These are phyloP conservation scores for Rhypophila decipiens DNA, from an alignment of 495 filamentous ascomycete species.

Conservation along the genomic window DNA sequence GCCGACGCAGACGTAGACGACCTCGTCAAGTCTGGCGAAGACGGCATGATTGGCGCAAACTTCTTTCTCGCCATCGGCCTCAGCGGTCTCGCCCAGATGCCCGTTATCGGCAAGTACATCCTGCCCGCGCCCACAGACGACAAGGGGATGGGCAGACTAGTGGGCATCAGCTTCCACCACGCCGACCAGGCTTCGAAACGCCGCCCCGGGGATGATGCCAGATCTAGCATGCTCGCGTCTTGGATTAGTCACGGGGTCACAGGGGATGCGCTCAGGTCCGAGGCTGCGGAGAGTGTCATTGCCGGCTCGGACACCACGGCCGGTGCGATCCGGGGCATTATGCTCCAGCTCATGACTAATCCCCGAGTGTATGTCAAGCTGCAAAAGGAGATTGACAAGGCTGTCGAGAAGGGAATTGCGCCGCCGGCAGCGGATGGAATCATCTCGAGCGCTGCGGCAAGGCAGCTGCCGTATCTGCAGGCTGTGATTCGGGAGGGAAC, in stretches of 20 bases:
- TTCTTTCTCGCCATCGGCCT: constrained; percentile 15
- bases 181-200: constrained; percentile 23
- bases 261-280: constrained; percentile 29
- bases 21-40: constrained; percentile 20
- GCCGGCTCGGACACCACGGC: constrained; percentile 57
- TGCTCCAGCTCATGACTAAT: constrained; percentile 48
- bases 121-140: constrained; percentile 49
- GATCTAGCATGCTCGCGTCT: constrained; percentile 34
- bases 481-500: constrained; percentile 43
- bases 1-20: constrained; percentile 24
- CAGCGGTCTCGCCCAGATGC: constrained; percentile 43
- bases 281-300: constrained; percentile 32
- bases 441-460: constrained; percentile 32
- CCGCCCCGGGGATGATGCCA: constrained; percentile 4
- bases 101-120: constrained; percentile 16
- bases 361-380: constrained; percentile 44
- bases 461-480: constrained; percentile 43
- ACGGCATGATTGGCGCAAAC: constrained; percentile 19
- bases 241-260: constrained; percentile 37
- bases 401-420: constrained; percentile 8
- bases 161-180: constrained; percentile 13
- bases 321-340: constrained; percentile 48
- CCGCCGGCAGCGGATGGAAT: constrained; percentile 5
- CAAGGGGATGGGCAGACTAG: constrained; percentile 24
- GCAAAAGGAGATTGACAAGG: constrained; percentile 49